Base-by-base conservation (phyloP, 164 flowering plant genomes). In the Magnolia officinalis region DNA sequence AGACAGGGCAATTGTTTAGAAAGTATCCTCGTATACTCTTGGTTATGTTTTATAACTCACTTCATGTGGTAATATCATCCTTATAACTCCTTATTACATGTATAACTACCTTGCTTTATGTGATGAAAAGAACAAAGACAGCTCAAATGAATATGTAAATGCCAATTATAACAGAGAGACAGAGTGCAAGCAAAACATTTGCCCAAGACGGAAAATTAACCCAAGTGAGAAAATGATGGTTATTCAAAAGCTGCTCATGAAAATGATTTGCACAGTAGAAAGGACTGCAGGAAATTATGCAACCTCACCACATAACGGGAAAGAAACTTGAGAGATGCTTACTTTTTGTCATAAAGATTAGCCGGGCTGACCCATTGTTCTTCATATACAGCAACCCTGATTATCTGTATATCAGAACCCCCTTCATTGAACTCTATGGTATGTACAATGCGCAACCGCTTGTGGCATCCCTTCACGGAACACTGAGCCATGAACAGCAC, bases 391-490 rank as follows among this genome's bases (percentile, higher is more conserved):
- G 92, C 97, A 83, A 92, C 97, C 79, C 98, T 91, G 89, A 92
- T 79, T 79, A 91, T 92, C 81, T 92, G 97, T 79, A 94, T 90
- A 65, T 90, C 93, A 50, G 95, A 83, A 78, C 99, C 98, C 21
- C 97, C 97, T 85, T 92, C 81, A 45, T 78, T 85, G 86, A 96
- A 96, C 73, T 90, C 98, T 82, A 96, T 87, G 21, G 98, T 96
- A 72, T 96, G 99, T 74, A 94, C 90, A 23, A 96, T 89, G 2
- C 99, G 94, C 81, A 94, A 86, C 84, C 99, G 86, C 76, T 85
- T 94, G 82, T 94, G 98, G 84, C 98, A 92, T 50, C 98, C 97
- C 87, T 96, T 96, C 20, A 94, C 96, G 88, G 94, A 87, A 75
- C 99, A 96, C 99, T 96, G 51, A 71, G 24, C 50, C 75, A 75